Percentiles rank a stretch among this genome's conserved stretches.
Evolutionary conservation across 176 grass and related monocot species (phyloP).

Genomic region (Eragrostis curvula): DNA sequence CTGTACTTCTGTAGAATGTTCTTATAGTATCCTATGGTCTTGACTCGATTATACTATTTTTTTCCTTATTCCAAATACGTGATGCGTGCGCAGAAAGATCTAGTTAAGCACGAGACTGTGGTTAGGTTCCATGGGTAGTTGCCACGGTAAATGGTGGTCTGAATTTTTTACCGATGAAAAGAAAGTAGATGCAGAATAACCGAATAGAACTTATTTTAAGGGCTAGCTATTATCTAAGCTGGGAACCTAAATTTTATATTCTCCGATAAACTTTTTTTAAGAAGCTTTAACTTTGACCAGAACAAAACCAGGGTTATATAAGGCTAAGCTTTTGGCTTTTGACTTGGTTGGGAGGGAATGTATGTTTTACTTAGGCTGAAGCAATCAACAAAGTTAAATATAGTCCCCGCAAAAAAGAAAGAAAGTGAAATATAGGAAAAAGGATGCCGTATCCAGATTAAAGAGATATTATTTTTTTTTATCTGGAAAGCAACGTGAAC

Average conservation of each 20-base stretch:
- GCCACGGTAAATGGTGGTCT: too few species aligned
- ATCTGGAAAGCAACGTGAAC: not conserved
- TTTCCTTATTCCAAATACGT: not conserved
- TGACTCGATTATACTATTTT: not conserved
- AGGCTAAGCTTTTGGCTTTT: not conserved
- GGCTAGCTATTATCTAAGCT: too few species aligned
- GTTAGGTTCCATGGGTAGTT: not conserved
- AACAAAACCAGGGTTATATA: not conserved
- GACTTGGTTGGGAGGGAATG: not conserved
- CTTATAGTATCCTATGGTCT: not conserved
- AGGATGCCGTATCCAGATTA: not conserved
- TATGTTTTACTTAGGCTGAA: not conserved
- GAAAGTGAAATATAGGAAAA: too few species aligned
- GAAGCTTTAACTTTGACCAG: too few species aligned
- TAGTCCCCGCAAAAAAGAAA: too few species aligned
- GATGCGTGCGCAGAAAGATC: not conserved
- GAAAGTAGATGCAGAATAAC: too few species aligned
- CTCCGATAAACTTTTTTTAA: too few species aligned
- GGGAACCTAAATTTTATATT: too few species aligned
- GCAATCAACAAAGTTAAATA: not conserved
- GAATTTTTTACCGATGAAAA: too few species aligned
- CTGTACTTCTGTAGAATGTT: constrained; percentile 18
- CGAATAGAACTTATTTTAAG: too few species aligned
- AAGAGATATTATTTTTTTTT: not conserved
- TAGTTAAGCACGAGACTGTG: not conserved